Percentiles rank a stretch among this genome's conserved stretches.
These are phyloP conservation scores for Boletus rubropictus DNA, from an alignment of 768 basidiomycete genomes.

Conservation along the genomic window DNA sequence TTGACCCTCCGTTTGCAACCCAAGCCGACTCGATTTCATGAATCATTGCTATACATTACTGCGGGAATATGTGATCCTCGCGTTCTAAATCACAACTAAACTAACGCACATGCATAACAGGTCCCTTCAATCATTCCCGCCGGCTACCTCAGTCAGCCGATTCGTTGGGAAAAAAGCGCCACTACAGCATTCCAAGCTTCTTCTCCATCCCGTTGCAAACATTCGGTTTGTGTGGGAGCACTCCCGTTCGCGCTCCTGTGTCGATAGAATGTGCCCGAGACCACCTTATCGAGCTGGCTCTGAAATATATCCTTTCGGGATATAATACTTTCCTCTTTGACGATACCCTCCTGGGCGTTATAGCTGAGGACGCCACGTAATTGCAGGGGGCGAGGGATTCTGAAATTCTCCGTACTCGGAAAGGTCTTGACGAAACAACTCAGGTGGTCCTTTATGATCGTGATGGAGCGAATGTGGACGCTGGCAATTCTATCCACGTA, in stretches of 20 bases:
- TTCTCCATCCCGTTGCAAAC: neutral
- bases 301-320: neutral
- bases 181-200: slow-evolving; percentile 12
- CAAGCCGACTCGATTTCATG: too few relatives aligned
- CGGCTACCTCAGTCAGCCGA: neutral
- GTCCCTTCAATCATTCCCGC: neutral
- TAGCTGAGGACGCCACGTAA: slow-evolving; percentile 11
- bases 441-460: slow-evolving; percentile 2
- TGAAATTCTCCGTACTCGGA: neutral
- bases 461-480: rapidly evolving
- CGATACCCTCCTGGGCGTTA: neutral
- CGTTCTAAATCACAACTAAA: neutral
- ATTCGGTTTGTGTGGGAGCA: neutral
- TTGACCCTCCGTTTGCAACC: too few relatives aligned
- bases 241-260: neutral
- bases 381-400: neutral
- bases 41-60: neutral
- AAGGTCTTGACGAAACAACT: slow-evolving; percentile 5
- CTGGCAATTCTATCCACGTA: slow-evolving; percentile 14
- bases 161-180: neutral
- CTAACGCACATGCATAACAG: too few relatives aligned
- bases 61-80: too few relatives aligned
- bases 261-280: neutral
- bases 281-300: neutral
- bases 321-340: rapidly evolving